A percentile compares a stretch with the other conserved stretches of the same genome.
Evolutionary conservation across 2,329 filamentous ascomycete genomes (phyloP).

Genomic region (Botryotinia convoluta): DNA sequence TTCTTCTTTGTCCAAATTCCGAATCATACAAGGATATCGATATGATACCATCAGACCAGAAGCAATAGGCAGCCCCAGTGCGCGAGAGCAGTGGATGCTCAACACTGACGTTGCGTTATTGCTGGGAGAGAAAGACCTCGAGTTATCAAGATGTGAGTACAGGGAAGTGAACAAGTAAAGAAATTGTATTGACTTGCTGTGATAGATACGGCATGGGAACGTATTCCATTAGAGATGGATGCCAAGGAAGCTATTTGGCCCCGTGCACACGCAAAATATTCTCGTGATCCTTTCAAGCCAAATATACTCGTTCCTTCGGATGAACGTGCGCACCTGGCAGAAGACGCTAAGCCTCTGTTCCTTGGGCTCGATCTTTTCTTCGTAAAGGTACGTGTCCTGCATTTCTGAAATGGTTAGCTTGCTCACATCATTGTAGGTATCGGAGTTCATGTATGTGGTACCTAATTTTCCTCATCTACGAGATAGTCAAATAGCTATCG

Average conservation of each 20-base stretch:
- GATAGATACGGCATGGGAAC: slow-evolving; percentile 58
- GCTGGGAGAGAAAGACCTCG: slow-evolving; percentile 62
- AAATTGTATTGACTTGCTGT: slow-evolving; percentile 21
- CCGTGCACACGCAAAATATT: slow-evolving; percentile 55
- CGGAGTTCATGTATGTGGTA: slow-evolving; percentile 59
- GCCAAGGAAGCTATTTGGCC: slow-evolving; percentile 61
- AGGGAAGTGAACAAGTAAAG: not conserved
- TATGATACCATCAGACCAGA: slow-evolving; percentile 60
- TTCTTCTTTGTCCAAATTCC: slow-evolving; percentile 52
- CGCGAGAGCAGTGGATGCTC: slow-evolving; percentile 65
- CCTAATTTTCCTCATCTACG: slow-evolving; percentile 58
- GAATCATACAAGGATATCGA: slow-evolving; percentile 57
- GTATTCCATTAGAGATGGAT: slow-evolving; percentile 49
- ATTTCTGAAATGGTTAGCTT: not conserved
- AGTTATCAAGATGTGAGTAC: slow-evolving; percentile 56
- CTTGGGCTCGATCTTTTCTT: slow-evolving; percentile 62
- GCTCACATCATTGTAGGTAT: slow-evolving; percentile 45
- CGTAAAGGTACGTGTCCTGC: slow-evolving; percentile 51
- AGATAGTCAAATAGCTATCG: slow-evolving; percentile 53
- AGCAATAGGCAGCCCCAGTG: slow-evolving; percentile 51
- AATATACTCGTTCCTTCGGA: not conserved
- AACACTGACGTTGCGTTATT: slow-evolving; percentile 63
- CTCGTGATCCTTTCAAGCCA: slow-evolving; percentile 30
- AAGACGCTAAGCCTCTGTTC: slow-evolving; percentile 12
- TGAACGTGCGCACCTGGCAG: not conserved